A percentile compares a stretch with the other conserved stretches of the same genome.
Evolutionary conservation across 192 early-diverging fungal species (phyloP).

Genomic region (Coemansia sp.): DNA sequence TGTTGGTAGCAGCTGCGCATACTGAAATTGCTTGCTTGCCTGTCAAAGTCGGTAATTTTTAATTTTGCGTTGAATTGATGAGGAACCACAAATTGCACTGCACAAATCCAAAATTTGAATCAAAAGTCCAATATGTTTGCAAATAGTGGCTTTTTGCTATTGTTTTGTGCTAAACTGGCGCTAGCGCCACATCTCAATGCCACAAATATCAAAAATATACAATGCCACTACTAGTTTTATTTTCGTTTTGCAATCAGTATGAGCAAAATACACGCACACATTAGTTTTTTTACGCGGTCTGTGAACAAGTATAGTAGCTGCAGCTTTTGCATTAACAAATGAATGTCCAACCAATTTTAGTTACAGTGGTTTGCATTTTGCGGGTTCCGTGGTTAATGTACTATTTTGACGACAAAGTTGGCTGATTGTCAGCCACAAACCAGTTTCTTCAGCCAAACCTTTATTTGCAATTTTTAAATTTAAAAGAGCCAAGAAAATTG

Average conservation of each 20-base stretch:
- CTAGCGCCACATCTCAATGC: not conserved
- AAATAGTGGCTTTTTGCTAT: conserved; percentile 8
- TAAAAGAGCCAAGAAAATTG: not conserved
- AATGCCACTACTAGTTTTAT: not conserved
- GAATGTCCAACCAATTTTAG: conserved; percentile 8
- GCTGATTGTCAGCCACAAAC: conserved; percentile 10
- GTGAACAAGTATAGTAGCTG: conserved; percentile 2
- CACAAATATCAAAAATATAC: not conserved
- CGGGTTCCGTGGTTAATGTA: not conserved
- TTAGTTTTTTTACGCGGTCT: not conserved
- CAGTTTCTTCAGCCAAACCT: not conserved
- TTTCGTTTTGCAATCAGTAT: not conserved
- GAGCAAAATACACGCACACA: conserved; percentile 3
- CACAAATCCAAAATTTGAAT: not conserved
- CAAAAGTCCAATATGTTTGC: not conserved
- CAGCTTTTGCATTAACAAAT: conserved; percentile 7
- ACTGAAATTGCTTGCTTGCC: not conserved
- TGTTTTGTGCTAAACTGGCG: not conserved
- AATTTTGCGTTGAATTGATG: not conserved
- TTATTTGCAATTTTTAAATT: not conserved
- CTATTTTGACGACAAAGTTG: not conserved
- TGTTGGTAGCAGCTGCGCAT: not conserved
- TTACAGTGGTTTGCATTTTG: conserved; percentile 5
- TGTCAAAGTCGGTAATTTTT: not conserved
- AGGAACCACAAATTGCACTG: not conserved